Base-by-base conservation (phyloP, 2,329 filamentous ascomycete genomes). In the Daldinia sp. region DNA sequence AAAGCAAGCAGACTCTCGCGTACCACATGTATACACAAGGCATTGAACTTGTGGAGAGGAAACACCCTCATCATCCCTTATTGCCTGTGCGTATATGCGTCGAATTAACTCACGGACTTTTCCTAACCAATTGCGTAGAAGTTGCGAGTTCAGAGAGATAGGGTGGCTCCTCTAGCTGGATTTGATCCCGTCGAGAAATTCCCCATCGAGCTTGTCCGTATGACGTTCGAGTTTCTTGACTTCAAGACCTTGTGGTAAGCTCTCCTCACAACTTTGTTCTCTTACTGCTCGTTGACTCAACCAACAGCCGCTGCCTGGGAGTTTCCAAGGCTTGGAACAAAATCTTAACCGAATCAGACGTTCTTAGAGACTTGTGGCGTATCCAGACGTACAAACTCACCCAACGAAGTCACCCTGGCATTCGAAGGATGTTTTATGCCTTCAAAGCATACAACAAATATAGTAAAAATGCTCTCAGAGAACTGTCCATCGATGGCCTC, bases 311-410 rank as follows among this genome's bases (percentile, higher is more conserved):
- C n/a, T 74, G 72, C 30, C 50, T 76, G 26, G 42, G 72, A 23
- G 75, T 78, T 2, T 76, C 74, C 15, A 76, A 73, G 26, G 57
- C 60, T 30, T 78, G 77, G 76, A 74, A 70, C 42, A 20, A 26
- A 1, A 37, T 67, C 18, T 61, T 77, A 15, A 75, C 71, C 5
- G 50, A 51, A 4, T 41, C 23, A 18, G 65, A 65, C 28, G 44
- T 4, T 26, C 33, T 63, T 6, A 60, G 48, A 51, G 39, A 68
- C 26, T 57, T 76, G 2, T 78, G 76, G 76, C 65, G 70, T 7
- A 39, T 65, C 10, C 76, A 76, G 54, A 26, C 68, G 23, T 72
- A 71, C 54, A 48, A 44, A n/a, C 10, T 63, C n/a, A 30, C 51
- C 26, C 42, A 28, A 23, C 5, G 37, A 42, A 58, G 1, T 3